Base-by-base conservation (phyloP, 495 filamentous ascomycete species). In the Aspergillus conjunctus region DNA sequence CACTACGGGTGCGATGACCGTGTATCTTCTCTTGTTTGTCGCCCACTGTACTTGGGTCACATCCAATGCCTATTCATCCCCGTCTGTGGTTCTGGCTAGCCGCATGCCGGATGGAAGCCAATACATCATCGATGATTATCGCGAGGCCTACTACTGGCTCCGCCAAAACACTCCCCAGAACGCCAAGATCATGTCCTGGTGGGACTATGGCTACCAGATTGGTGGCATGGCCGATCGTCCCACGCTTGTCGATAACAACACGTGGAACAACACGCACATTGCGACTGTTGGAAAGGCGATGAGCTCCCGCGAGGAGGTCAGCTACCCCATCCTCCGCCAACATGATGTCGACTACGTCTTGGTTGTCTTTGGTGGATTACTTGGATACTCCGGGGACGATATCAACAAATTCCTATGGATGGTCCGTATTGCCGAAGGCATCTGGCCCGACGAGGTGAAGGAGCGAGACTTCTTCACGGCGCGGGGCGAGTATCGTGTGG, bases 351-450 rank as follows among this genome's bases (percentile, higher is more conserved):
- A 98, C 74, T 99, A 99, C 67, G 91, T 99, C 50, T 83, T 99
- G 50, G 87, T 99, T 26, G 96, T 99, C 55, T 99, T 98, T 69
- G 95, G 95, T 68, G 95, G 91, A 64, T 83, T 99, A 50, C 80
- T 99, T 20, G 95, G 95, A 59, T 99, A 99, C 79, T 97, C 92
- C n/a, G 95, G 95, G 51, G 95, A 99, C 69, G 95, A 99, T 70
- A 96, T 99, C 83, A 99, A 99, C 80, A 99, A 99, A 79, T 99
- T 99, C 83, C 78, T 99, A 59, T 99, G 95, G 95, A 99, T 99
- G 95, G 94, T 99, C 56, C 86, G 95, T 70, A 99, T 99, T 65
- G 94, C 95, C 41, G 95, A 98, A 75, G 95, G 95, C 63, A 96
- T 99, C 77, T 99, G 95, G 95, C 95, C 95, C 18, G 91, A 98